Percentiles rank a stretch among this genome's conserved stretches.
Conservation (phyloP, 495 filamentous ascomycete genomes). For the Neurospora sp. region DNA sequence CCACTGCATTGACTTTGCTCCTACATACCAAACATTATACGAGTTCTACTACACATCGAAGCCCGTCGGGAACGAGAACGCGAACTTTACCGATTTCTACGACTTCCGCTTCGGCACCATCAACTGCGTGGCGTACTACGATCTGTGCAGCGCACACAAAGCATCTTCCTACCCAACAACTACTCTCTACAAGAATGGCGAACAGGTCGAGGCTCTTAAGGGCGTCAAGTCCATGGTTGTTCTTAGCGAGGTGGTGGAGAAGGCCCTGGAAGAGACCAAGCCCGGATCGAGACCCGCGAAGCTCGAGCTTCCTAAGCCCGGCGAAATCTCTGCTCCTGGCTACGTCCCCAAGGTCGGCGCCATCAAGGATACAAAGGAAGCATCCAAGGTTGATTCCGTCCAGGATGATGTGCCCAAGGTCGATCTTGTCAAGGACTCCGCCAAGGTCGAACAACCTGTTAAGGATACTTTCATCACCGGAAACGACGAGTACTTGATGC, state of each 20-base stretch:
- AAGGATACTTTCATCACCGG: not conserved
- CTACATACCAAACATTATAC: conserved; percentile 85
- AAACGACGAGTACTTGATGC: not conserved
- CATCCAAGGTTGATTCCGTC: not conserved
- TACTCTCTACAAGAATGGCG: conserved; percentile 73
- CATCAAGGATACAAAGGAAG: not conserved
- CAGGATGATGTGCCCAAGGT: not conserved
- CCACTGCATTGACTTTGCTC: conserved; percentile 74
- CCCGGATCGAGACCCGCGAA: conserved; percentile 65
- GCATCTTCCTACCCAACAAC: conserved; percentile 65
- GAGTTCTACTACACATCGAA: conserved; percentile 96
- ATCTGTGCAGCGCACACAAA: conserved; percentile 57
- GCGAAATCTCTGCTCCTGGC: conserved; percentile 14
- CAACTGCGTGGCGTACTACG: conserved; percentile 73
- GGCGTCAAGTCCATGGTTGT: conserved; percentile 52
- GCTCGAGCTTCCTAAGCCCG: conserved; percentile 30
- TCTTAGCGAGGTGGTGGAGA: conserved; percentile 63
- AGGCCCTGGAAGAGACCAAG: conserved; percentile 62
- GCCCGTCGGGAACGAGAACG: conserved; percentile 32
- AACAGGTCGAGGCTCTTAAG: conserved; percentile 47
- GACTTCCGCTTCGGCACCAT: conserved; percentile 80
- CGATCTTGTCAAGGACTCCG: conserved; percentile 5
- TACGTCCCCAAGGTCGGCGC: not conserved
- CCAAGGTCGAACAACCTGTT: conserved; percentile 4
- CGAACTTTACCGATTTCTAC: conserved; percentile 58